These are phyloP conservation scores for Saccharomycopsis fermentans DNA, from an alignment of 805 yeast genomes.

Conservation along the genomic window DNA sequence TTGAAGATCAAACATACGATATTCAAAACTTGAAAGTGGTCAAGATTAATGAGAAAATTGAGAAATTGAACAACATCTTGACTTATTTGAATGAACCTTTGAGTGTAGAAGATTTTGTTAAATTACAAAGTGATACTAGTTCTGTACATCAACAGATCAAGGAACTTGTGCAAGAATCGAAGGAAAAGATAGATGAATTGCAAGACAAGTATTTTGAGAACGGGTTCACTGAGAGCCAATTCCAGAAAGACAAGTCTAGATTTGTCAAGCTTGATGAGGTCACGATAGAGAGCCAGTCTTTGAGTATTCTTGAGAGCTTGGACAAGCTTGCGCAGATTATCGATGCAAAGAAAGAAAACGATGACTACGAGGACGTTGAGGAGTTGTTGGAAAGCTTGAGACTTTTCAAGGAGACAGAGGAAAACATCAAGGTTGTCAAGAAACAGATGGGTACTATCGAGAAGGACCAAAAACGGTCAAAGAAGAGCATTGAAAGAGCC, in stretches of 20 bases:
- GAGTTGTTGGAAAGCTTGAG: slow-evolving; percentile 4
- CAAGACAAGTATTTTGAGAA: slow-evolving; percentile 3
- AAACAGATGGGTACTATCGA: slow-evolving; percentile 9
- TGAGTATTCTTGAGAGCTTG: slow-evolving; percentile 9
- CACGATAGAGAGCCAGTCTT: slow-evolving; percentile 15
- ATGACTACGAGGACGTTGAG: slow-evolving; percentile 9
- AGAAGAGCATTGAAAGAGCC: slow-evolving; percentile 11
- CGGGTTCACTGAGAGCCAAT: slow-evolving; percentile 7
- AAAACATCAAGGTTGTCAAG: slow-evolving; percentile 5
- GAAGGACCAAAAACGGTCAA: slow-evolving; percentile 14
- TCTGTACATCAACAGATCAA: slow-evolving; percentile 19
- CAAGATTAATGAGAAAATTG: slow-evolving; percentile 11
- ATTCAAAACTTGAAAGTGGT: slow-evolving; percentile 13
- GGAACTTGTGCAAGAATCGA: neutral
- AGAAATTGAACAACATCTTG: slow-evolving; percentile 10
- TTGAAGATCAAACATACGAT: slow-evolving; percentile 17
- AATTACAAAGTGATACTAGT: slow-evolving; percentile 20
- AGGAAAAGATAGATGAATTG: slow-evolving; percentile 4
- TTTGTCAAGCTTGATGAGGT: slow-evolving; percentile 15
- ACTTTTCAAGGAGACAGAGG: neutral
- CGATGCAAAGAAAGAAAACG: slow-evolving; percentile 6
- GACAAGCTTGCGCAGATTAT: slow-evolving; percentile 4
- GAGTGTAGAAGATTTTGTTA: slow-evolving; percentile 20
- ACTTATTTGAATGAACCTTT: slow-evolving; percentile 10
- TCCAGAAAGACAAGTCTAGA: slow-evolving; percentile 15